Evolutionary conservation across 225 moss, liverwort and hornwort genomes (phyloP), one percentile per base, ranked within the genome.

Genomic region (Rhytidiadelphus loreus): DNA sequence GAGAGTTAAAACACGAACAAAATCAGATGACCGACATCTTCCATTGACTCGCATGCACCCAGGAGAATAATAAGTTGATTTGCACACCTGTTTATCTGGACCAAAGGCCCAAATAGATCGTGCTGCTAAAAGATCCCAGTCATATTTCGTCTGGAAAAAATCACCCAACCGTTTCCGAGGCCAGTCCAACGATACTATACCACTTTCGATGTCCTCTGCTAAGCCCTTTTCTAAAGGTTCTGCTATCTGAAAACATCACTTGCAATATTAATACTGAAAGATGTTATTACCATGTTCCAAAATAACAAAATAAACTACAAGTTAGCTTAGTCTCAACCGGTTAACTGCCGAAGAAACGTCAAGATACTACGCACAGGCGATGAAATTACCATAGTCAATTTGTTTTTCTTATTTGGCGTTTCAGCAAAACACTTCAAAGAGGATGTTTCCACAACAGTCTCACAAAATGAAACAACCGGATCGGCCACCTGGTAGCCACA

Each of bases 101-200:
- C 99, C 99, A 93, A 99, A 99, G 55, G 99, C 97, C 99, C 99
- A 99, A 80, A 99, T 99, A n/a, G 99, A 99, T 70, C 99, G 96
- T 82, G 99, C 99, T 68, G 99, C 99, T 89, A 99, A 94, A 90
- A 99, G 94, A 93, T 99, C 99, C 99, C 99, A 99, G 77, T 99
- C 99, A 87, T 99, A 97, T 80, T 96, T 97, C 74, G 94, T 96
- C 83, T 97, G 96, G 29, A 99, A 99, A 82, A 99, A 99, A 89
- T 99, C 99, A 69, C 97, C 99, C 69, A 99, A 89, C 81, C 92
- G 93, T 90, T 95, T 99, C 61, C 99, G 91, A 71, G 97, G 97
- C 97, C 99, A 99, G 44, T 97, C 96, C 88, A 99, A 92, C 79
- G 96, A 94, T 56, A 97, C 98, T 77, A 97, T 83, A 83, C 95